Evolutionary conservation across 495 filamentous ascomycete species (phyloP).

Genomic region (Trichoderma reesei): DNA sequence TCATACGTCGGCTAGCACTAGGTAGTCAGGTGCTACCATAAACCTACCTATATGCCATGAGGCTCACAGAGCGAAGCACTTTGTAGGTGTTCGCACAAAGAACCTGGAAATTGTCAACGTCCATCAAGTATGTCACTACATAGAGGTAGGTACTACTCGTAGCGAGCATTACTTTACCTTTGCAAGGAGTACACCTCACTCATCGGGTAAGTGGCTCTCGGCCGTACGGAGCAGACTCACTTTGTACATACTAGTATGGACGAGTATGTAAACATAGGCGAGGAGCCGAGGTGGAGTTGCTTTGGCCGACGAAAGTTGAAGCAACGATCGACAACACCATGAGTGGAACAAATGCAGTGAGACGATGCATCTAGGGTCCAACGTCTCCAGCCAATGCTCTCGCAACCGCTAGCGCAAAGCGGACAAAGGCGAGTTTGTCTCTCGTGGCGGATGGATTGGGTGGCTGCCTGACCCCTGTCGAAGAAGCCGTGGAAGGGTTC

Average conservation of each 20-base stretch:
- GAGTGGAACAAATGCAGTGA: background rate
- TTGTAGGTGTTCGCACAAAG: too few species aligned
- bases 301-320: background rate
- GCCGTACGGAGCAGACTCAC: too few species aligned
- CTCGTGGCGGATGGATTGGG: background rate
- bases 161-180: too few species aligned
- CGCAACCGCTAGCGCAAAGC: background rate
- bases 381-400: background rate
- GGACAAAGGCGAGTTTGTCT: background rate
- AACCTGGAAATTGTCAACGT: too few species aligned
- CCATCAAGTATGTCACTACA: too few species aligned
- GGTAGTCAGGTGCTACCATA: too few species aligned
- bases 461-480: background rate
- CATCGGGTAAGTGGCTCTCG: too few species aligned
- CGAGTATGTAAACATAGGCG: background rate
- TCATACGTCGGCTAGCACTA: too few species aligned
- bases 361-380: conserved; percentile 1
- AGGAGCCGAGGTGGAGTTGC: conserved; percentile 4
- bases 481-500: background rate
- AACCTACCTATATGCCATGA: too few species aligned
- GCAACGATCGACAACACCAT: background rate
- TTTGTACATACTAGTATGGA: background rate
- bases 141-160: too few species aligned
- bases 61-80: too few species aligned
- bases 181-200: too few species aligned